phyloP scores from a whole-genome alignment of 306 rosid species.

The Arachis stenosperma region DNA sequence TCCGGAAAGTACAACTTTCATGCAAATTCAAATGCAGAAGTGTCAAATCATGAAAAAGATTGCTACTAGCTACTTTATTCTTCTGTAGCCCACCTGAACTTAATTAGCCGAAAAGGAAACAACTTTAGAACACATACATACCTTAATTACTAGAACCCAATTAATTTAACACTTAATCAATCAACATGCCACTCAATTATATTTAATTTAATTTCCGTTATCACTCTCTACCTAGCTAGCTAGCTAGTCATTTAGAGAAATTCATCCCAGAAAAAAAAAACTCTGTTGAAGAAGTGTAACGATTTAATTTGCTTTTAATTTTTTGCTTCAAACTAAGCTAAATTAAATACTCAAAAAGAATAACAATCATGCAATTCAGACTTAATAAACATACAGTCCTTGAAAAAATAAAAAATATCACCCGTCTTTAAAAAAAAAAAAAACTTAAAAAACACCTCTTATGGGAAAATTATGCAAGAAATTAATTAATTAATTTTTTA shows the following conservation, averaged over 20 bases:
- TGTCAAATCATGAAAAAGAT: slow-evolving; percentile 63
- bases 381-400: neutral
- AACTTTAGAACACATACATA: neutral
- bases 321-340: too few relatives aligned
- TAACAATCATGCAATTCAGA: neutral
- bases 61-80: slow-evolving; percentile 33
- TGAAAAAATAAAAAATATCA: too few relatives aligned
- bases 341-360: too few relatives aligned
- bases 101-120: slow-evolving; percentile 30
- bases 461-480: neutral
- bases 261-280: too few relatives aligned
- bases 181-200: too few relatives aligned
- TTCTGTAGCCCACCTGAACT: slow-evolving; percentile 37
- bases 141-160: too few relatives aligned
- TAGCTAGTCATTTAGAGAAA: neutral
- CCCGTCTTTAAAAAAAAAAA: neutral
- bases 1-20: slow-evolving; percentile 57
- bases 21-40: slow-evolving; percentile 47
- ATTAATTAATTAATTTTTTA: too few relatives aligned
- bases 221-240: too few relatives aligned
- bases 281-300: neutral
- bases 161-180: too few relatives aligned
- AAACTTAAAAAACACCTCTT: neutral
- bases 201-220: neutral
- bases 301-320: too few relatives aligned